Evolutionary conservation across 2,329 filamentous ascomycete genomes (phyloP).

Genomic region (Aureobasidium uvarum): DNA sequence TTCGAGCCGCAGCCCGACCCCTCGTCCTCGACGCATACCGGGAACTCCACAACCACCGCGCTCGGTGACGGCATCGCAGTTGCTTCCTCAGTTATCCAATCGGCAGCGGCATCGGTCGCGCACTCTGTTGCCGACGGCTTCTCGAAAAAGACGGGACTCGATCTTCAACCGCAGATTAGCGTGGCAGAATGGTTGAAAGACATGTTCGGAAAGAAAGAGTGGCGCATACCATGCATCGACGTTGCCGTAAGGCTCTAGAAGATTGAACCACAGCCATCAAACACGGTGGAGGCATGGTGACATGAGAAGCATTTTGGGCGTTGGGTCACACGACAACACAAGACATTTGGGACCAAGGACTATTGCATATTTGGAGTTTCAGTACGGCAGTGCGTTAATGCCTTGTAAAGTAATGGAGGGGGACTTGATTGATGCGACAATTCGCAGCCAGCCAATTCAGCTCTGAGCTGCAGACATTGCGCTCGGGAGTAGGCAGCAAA

Average conservation of each 20-base stretch:
- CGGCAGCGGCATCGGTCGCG: conserved; percentile 65
- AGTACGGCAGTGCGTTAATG: not conserved
- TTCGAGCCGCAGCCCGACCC: conserved; percentile 69
- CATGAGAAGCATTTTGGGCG: conserved; percentile 24
- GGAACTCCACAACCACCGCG: conserved; percentile 35
- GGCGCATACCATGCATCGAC: conserved; percentile 88
- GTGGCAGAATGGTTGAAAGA: conserved; percentile 84
- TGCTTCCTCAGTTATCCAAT: conserved; percentile 57
- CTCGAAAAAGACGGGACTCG: conserved; percentile 45
- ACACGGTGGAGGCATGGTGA: conserved; percentile 8
- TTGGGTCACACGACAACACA: conserved; percentile 21
- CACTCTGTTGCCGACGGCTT: conserved; percentile 64
- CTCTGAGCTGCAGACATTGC: not conserved
- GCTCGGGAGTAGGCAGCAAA: not conserved
- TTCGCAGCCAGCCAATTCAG: not conserved
- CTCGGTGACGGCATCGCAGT: conserved; percentile 66
- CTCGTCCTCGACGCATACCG: conserved; percentile 30
- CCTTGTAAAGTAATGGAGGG: conserved; percentile 6
- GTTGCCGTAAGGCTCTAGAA: conserved; percentile 72
- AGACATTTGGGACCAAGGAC: not conserved
- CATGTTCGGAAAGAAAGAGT: conserved; percentile 77
- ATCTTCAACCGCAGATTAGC: conserved; percentile 66
- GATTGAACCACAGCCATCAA: not conserved
- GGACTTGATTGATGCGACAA: not conserved
- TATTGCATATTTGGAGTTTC: conserved; percentile 21